Base-by-base conservation (phyloP, 2,329 filamentous ascomycete genomes). In the Penicillium sp. region DNA sequence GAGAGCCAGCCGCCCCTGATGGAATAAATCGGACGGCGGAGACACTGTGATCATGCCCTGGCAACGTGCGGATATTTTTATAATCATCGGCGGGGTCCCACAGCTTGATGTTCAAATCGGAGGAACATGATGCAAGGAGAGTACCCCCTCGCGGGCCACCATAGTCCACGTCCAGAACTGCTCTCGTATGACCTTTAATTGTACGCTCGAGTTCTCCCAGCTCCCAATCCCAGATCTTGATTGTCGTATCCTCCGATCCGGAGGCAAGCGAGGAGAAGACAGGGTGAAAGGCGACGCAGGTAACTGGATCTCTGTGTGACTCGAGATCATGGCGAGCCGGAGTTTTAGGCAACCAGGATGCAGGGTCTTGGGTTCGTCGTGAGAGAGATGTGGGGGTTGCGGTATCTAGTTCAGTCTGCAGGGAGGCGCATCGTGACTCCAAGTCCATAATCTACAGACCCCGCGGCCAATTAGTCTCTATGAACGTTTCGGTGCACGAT, bases 171-270 rank as follows among this genome's bases (percentile, higher is more conserved):
- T 96, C 91, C 23, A 94, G 76, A 1, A 97, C 91, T 3, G 90
- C 85, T 67, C 89, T 91, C 4, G 91, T 97, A 67, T 97, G 93
- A 1, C 91, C 91, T 69, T 97, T 97, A 51, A 97, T 83, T 0
- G 92, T 97, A 56, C 88, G 80, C 70, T 97, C 92, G 3, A 96
- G 79, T 72, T 97, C 92, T 41, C 93, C 93, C 20, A 95, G 76
- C 66, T 97, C 92, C 89, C 91, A 97, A 67, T 97, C 92, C 92
- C 92, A 97, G 49, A 97, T 92, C 67, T 97, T 97, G 71, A 97
- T 96, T 7, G 89, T 96, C 48, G 85, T 89, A 71, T 97, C 93
- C 70, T 96, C 92, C 7, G 91, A 95, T 13, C 90, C 92, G 0
- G 91, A 94, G 8, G 92, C 93, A 18, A 97, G 79, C 4, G 90